Conservation (phyloP, 352 stramenopile species). For the Globisporangium splendens region DNA sequence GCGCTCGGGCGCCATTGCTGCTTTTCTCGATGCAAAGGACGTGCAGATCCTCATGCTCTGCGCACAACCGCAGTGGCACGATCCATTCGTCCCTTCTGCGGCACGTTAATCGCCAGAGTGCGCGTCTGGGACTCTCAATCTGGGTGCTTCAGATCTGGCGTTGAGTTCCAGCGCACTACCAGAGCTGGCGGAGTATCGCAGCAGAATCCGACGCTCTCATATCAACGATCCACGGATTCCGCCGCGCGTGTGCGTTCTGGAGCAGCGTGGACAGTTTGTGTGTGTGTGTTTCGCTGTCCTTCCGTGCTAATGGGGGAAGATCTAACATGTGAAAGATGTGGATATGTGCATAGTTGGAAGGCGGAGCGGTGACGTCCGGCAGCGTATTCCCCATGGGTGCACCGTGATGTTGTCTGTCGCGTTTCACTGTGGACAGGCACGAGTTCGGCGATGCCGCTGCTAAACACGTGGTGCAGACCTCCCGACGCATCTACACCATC, state of each 20-base stretch:
- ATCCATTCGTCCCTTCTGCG: conserved; percentile 16
- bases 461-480: conserved; percentile 50
- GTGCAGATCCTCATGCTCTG: conserved; percentile 16
- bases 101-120: conserved; percentile 18
- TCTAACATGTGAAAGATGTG: not conserved
- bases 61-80: conserved; percentile 23
- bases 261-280: conserved; percentile 31
- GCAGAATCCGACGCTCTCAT: conserved; percentile 32
- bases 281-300: conserved; percentile 4
- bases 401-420: conserved; percentile 23
- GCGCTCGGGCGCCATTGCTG: conserved; percentile 27
- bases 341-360: conserved; percentile 19
- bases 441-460: conserved; percentile 38
- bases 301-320: not conserved
- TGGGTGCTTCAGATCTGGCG: conserved; percentile 22
- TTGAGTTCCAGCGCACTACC: conserved; percentile 50
- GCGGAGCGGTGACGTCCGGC: conserved; percentile 20
- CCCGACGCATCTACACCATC: conserved; percentile 56
- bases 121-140: conserved; percentile 33
- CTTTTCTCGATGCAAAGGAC: conserved; percentile 24
- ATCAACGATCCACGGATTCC: conserved; percentile 46
- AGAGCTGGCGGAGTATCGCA: conserved; percentile 52
- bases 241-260: conserved; percentile 45
- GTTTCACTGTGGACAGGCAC: conserved; percentile 16
- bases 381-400: conserved; percentile 25